Base-by-base conservation (phyloP, 805 yeast genomes). In the Monosporozyma siamensis region DNA sequence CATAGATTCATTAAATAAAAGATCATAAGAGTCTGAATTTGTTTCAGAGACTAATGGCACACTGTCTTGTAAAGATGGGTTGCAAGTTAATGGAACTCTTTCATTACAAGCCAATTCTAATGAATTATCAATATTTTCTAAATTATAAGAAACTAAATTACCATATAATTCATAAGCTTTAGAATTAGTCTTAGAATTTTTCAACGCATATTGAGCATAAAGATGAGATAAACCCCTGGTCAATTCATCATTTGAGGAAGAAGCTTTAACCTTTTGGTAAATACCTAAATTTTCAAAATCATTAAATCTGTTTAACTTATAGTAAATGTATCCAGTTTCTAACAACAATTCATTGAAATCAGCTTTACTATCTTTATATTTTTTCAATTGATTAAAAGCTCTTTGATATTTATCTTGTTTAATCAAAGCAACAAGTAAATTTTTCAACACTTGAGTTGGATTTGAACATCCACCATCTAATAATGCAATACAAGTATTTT, bases 41-140 rank as follows among this genome's bases (percentile, higher is more conserved):
- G 46, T 43, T 11, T 55, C 38, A 5, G 59, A 50, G 10, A 49
- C 32, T 7, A 50, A 30, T 12, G 49, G 41, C 2, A 17, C 29
- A 2, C 3, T 14, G 6, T 31, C 29, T 18, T 23, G 34, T 25
- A 45, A 49, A 10, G 50, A 47, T 23, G 60, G 56, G 6, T 48
- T 50, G 15, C 76, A 83, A 17, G 82, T 74, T 20, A 78, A 61
- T 10, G 78, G 77, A 3, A 89, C 87, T 45, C 80, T 69, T 58
- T 81, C 83, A 54, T 83, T 83, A 44, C 82, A 78, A 24, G 74
- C 63, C 44, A 83, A 61, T 58, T 83, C 94, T 32, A 70, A 47
- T 48, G 68, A 76, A 34, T 58, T 56, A 34, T 63, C 65, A 3
- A 64, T 67, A 26, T 59, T 61, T 38, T 63, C 52, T 38, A 61